A percentile compares a stretch with the other conserved stretches of the same genome.
phyloP scores from a whole-genome alignment of 2,329 filamentous ascomycete genomes.

The Drechslerella coelobrocha region DNA sequence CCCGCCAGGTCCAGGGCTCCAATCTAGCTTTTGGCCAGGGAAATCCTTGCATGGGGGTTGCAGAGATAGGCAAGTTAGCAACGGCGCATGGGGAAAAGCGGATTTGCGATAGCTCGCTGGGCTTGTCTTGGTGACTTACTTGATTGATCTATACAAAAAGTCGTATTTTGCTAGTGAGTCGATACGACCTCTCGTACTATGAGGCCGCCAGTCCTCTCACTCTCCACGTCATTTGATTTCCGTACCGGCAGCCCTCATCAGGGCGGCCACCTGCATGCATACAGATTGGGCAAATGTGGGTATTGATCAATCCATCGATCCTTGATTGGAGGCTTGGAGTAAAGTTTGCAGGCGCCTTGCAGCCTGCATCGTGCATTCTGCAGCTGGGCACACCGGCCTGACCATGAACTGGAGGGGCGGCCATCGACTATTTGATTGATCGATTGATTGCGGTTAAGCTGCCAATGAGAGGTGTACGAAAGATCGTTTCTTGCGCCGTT shows the following conservation, averaged over 20 bases:
- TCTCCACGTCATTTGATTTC: neutral
- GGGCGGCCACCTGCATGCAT: neutral
- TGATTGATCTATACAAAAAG: constrained; percentile 1
- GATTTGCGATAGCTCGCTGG: neutral
- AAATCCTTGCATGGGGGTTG: constrained; percentile 10
- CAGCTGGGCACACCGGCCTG: neutral
- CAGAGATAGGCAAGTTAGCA: constrained; percentile 7
- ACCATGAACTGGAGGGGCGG: neutral
- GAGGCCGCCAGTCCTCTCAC: neutral
- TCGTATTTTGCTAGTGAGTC: constrained; percentile 1
- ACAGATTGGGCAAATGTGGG: constrained; percentile 3
- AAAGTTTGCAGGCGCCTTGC: constrained; percentile 1
- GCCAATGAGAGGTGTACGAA: neutral
- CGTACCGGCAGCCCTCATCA: neutral
- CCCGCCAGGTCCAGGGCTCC: constrained; percentile 19
- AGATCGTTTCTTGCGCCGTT: neutral
- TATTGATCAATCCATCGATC: neutral
- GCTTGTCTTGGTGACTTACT: neutral
- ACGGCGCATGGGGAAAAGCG: constrained; percentile 1
- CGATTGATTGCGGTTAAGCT: constrained; percentile 10
- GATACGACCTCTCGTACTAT: neutral
- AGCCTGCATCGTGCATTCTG: neutral
- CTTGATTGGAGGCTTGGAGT: neutral
- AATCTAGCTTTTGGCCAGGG: constrained; percentile 18
- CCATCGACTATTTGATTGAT: constrained; percentile 3